Evolutionary conservation across 2,329 filamentous ascomycete genomes (phyloP).

Genomic region (Daldinia eschscholtzii): DNA sequence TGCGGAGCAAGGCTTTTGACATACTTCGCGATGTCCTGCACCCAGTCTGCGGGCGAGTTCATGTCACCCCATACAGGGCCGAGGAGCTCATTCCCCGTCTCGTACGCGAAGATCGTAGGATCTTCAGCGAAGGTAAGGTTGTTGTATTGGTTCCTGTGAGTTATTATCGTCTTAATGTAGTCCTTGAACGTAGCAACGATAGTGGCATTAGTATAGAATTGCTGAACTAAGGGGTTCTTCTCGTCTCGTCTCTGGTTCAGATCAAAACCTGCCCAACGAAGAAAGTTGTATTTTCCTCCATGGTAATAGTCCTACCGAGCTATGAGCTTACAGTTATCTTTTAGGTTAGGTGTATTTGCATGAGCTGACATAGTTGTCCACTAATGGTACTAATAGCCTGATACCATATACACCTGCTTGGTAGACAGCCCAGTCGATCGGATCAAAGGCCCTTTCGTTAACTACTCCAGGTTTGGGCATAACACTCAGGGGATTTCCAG

Average conservation of each 20-base stretch:
- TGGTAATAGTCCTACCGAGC: constrained; percentile 61
- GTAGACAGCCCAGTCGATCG: constrained; percentile 63
- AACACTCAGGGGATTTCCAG: constrained; percentile 62
- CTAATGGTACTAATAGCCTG: constrained; percentile 59
- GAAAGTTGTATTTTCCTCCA: constrained; percentile 63
- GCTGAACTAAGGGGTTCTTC: constrained; percentile 56
- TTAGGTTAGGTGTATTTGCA: neutral
- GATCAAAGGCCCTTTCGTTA: constrained; percentile 60
- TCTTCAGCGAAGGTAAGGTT: constrained; percentile 62
- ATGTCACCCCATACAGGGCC: constrained; percentile 60
- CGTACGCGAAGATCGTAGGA: constrained; percentile 63
- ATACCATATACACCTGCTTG: constrained; percentile 61
- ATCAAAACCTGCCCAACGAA: constrained; percentile 61
- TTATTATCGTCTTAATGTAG: constrained; percentile 60
- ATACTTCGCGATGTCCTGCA: constrained; percentile 56
- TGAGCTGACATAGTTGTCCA: constrained; percentile 59
- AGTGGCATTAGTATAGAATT: constrained; percentile 61
- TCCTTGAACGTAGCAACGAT: constrained; percentile 60
- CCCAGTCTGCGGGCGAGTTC: constrained; percentile 59
- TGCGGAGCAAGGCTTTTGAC: constrained; percentile 59
- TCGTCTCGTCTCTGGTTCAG: constrained; percentile 54
- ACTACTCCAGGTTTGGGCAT: constrained; percentile 56
- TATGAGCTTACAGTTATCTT: constrained; percentile 26
- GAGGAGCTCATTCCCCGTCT: constrained; percentile 63
- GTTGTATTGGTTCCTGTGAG: constrained; percentile 61